Evolutionary conservation across 345 rosid species (phyloP).

Genomic region (Turnera subulata): DNA sequence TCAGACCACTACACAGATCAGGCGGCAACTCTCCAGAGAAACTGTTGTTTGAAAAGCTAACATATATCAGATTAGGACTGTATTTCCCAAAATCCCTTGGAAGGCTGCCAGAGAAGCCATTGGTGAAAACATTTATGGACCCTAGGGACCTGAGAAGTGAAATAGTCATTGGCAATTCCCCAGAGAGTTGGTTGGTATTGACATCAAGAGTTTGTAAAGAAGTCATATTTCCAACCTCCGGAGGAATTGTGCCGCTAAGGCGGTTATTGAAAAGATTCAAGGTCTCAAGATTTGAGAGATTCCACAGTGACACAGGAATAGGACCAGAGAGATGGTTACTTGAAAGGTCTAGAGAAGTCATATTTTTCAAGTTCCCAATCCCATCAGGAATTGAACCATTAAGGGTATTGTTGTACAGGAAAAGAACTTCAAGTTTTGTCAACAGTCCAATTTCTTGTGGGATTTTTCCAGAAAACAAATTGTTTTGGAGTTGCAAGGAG

Average conservation of each 20-base stretch:
- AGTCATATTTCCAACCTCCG: slow-evolving; percentile 49
- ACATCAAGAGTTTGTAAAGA: slow-evolving; percentile 35
- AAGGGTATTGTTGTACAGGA: slow-evolving; percentile 36
- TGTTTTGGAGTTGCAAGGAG: slow-evolving; percentile 52
- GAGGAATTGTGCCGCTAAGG: slow-evolving; percentile 48
- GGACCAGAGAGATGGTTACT: slow-evolving; percentile 46
- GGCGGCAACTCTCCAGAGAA: slow-evolving; percentile 58
- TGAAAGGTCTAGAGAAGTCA: slow-evolving; percentile 38
- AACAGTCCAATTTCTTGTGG: slow-evolving; percentile 44
- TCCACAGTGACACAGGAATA: slow-evolving; percentile 47
- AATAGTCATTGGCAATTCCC: slow-evolving; percentile 51
- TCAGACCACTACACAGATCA: slow-evolving; percentile 43
- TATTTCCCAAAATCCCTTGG: slow-evolving; percentile 52
- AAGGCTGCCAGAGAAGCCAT: slow-evolving; percentile 47
- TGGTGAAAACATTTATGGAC: slow-evolving; percentile 36
- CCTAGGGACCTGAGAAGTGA: slow-evolving; percentile 33
- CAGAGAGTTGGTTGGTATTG: slow-evolving; percentile 42
- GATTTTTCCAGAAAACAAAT: slow-evolving; percentile 39
- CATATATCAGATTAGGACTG: slow-evolving; percentile 32
- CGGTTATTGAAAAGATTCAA: slow-evolving; percentile 46
- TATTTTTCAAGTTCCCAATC: slow-evolving; percentile 39
- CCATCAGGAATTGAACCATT: slow-evolving; percentile 44
- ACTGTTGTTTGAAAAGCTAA: slow-evolving; percentile 54
- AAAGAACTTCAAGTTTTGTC: slow-evolving; percentile 30
- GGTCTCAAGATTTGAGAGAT: slow-evolving; percentile 29